Conservation (phyloP, 2,329 filamentous ascomycete genomes). For the Monosporascus cannonballus region DNA sequence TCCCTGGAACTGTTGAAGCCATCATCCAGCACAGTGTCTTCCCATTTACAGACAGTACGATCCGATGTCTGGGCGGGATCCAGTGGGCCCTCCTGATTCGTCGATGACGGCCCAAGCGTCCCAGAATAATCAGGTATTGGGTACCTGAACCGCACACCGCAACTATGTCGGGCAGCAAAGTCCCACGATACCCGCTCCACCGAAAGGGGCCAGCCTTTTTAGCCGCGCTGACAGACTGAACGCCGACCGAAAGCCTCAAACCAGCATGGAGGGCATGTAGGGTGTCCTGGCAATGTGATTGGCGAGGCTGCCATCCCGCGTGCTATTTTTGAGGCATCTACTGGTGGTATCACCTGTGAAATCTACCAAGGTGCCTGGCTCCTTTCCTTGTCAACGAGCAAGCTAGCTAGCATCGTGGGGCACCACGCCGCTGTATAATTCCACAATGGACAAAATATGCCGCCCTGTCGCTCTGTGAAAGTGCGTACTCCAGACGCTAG, state of each 20-base stretch:
- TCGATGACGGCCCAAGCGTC: neutral
- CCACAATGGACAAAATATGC: too few species aligned
- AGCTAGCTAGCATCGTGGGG: too few species aligned
- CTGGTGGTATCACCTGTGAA: neutral
- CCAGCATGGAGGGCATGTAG: neutral
- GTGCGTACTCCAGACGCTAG: too few species aligned
- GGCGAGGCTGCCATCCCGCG: neutral
- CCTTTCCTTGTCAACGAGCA: too few species aligned
- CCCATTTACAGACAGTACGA: too few species aligned
- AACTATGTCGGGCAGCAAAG: conserved; percentile 9
- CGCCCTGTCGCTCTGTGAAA: too few species aligned
- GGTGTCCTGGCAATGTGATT: neutral
- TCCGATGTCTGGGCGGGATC: too few species aligned
- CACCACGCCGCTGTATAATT: too few species aligned
- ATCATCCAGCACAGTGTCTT: too few species aligned
- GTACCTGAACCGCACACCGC: conserved; percentile 8
- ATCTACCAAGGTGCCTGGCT: too few species aligned
- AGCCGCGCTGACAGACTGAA: neutral
- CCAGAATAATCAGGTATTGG: conserved; percentile 1
- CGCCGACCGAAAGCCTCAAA: neutral
- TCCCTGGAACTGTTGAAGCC: too few species aligned
- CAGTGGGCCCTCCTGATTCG: too few species aligned
- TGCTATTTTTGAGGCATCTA: neutral
- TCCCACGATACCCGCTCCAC: conserved; percentile 5
- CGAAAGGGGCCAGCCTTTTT: neutral